Percentiles rank a stretch among this genome's conserved stretches.
These are phyloP conservation scores for Pyricularia sp. DNA, from an alignment of 2,329 filamentous ascomycete genomes.

Conservation along the genomic window DNA sequence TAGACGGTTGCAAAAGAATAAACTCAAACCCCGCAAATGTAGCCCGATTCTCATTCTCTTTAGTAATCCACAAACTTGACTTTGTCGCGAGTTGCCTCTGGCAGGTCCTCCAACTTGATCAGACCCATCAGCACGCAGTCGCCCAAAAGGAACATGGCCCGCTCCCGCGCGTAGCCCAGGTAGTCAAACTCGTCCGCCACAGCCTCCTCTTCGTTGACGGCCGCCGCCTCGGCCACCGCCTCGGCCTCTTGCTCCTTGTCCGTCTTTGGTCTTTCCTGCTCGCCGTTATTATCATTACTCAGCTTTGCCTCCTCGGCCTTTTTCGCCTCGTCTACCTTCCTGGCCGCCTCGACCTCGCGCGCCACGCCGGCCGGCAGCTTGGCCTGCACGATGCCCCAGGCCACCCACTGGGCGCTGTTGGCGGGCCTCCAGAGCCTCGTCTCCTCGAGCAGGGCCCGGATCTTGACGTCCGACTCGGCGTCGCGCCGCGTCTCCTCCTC, in stretches of 20 bases:
- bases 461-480: constrained; percentile 54
- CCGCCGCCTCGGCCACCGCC: constrained; percentile 6
- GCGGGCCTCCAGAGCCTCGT: constrained; percentile 77
- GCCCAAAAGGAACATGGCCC: constrained; percentile 90
- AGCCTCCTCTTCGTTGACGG: constrained; percentile 30
- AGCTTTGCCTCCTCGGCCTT: constrained; percentile 8
- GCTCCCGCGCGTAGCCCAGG: constrained; percentile 79
- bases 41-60: neutral
- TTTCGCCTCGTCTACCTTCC: constrained; percentile 8
- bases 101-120: constrained; percentile 66
- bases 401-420: constrained; percentile 84
- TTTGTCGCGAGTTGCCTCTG: constrained; percentile 50
- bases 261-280: neutral
- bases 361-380: constrained; percentile 49
- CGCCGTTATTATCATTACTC: neutral
- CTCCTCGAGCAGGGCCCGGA: constrained; percentile 66
- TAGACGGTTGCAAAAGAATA: neutral
- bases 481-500: constrained; percentile 56
- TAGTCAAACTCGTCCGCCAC: constrained; percentile 82
- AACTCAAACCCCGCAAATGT: neutral
- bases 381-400: constrained; percentile 95
- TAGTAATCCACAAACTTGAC: constrained; percentile 61
- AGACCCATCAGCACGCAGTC: constrained; percentile 74
- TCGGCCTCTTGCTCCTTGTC: neutral
- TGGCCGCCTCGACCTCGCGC: constrained; percentile 25